These are phyloP conservation scores for Hypoxylon sp. DNA, from an alignment of 2,329 filamentous ascomycete genomes.

Conservation along the genomic window DNA sequence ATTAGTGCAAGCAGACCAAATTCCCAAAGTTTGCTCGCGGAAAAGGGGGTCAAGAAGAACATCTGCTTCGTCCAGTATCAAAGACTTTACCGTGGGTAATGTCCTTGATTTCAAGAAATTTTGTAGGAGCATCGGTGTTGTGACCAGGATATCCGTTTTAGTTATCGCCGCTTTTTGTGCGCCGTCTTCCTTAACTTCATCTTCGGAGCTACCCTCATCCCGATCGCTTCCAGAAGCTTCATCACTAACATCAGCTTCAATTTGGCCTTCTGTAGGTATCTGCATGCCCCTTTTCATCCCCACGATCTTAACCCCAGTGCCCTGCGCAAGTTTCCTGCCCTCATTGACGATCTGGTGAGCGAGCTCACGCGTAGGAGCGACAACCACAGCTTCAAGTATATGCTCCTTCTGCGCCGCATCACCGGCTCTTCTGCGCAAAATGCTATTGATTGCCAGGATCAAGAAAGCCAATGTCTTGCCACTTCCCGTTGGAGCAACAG, in stretches of 20 bases:
- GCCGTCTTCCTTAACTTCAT: constrained; percentile 55
- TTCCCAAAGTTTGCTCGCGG: constrained; percentile 83
- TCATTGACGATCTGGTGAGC: constrained; percentile 86
- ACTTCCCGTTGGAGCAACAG: constrained; percentile 93
- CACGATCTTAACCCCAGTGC: constrained; percentile 82
- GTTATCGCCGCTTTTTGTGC: constrained; percentile 57
- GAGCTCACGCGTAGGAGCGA: constrained; percentile 83
- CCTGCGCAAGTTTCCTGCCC: constrained; percentile 80
- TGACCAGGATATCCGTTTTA: constrained; percentile 82
- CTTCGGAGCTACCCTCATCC: constrained; percentile 50
- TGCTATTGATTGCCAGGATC: constrained; percentile 84
- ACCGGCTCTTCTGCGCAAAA: constrained; percentile 68
- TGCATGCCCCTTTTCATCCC: constrained; percentile 89
- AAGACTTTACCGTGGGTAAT: constrained; percentile 75
- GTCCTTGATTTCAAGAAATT: constrained; percentile 72
- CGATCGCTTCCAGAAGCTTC: constrained; percentile 35
- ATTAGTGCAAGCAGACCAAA: constrained; percentile 84
- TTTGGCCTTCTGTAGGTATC: constrained; percentile 63
- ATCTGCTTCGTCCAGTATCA: constrained; percentile 94
- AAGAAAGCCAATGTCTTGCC: constrained; percentile 96
- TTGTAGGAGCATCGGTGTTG: constrained; percentile 81
- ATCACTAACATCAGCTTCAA: constrained; percentile 46
- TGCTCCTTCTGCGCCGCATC: constrained; percentile 58
- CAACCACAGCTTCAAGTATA: constrained; percentile 73
- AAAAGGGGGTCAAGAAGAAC: constrained; percentile 93